Conservation (phyloP, 768 basidiomycete genomes). For the Pulveroboletus sp. region DNA sequence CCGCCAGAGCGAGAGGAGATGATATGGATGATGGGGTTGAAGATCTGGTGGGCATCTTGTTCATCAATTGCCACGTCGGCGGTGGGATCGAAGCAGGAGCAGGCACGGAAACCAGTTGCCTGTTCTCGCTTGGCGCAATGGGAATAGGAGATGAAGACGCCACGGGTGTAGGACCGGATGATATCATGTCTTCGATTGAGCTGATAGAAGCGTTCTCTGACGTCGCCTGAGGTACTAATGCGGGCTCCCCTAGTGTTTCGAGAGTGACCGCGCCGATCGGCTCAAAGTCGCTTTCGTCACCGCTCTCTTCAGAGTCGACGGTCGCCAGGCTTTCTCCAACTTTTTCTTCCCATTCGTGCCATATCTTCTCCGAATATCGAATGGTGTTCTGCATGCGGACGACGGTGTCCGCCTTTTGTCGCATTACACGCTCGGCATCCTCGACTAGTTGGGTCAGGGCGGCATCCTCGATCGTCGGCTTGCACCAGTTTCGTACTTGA, state of each 20-base stretch:
- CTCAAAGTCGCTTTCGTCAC: slow-evolving; percentile 41
- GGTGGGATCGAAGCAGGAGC: slow-evolving; percentile 43
- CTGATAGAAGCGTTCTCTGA: slow-evolving; percentile 17
- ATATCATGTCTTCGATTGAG: slow-evolving; percentile 28
- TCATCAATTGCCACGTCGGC: slow-evolving; percentile 38
- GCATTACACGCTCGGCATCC: slow-evolving; percentile 85
- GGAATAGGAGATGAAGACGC: slow-evolving; percentile 47
- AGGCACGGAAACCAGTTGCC: slow-evolving; percentile 31
- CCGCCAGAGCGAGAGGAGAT: slow-evolving; percentile 80
- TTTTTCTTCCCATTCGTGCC: slow-evolving; percentile 94
- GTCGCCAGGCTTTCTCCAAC: slow-evolving; percentile 65
- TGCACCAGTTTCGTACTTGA: slow-evolving; percentile 80
- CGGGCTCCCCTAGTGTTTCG: slow-evolving; percentile 21
- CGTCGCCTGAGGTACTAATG: slow-evolving; percentile 4
- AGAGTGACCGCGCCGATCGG: slow-evolving; percentile 25
- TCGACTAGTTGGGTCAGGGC: slow-evolving; percentile 79
- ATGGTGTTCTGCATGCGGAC: slow-evolving; percentile 97
- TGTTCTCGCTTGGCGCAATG: slow-evolving; percentile 18
- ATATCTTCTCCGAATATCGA: slow-evolving; percentile 92
- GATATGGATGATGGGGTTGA: slow-evolving; percentile 88
- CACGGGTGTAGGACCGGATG: slow-evolving; percentile 67
- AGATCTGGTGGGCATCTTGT: slow-evolving; percentile 64
- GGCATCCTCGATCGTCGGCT: slow-evolving; percentile 79
- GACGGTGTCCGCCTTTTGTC: slow-evolving; percentile 92
- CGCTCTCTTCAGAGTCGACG: slow-evolving; percentile 39